Percentiles rank a stretch among this genome's conserved stretches.
phyloP scores from a whole-genome alignment of 2,329 filamentous ascomycete species.

The Blastomyces emzantsi region DNA sequence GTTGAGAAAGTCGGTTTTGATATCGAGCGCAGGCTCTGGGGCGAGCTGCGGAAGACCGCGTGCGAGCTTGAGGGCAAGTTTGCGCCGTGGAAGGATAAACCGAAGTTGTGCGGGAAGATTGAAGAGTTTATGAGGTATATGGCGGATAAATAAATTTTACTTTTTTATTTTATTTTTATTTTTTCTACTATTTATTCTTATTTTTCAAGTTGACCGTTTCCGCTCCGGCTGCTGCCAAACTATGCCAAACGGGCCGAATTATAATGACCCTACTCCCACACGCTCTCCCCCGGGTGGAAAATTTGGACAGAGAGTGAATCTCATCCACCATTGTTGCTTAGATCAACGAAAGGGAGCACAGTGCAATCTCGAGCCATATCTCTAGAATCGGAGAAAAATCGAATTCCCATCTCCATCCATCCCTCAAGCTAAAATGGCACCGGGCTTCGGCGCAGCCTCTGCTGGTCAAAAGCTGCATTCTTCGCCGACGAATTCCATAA shows the following conservation, averaged over 20 bases:
- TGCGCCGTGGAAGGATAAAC: constrained; percentile 15
- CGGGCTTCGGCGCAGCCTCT: not conserved
- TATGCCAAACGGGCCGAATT: not conserved
- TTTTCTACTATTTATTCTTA: not conserved
- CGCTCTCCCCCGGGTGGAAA: not conserved
- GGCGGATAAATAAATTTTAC: constrained; percentile 4
- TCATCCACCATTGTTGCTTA: not conserved
- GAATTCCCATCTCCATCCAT: not conserved
- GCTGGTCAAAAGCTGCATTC: not conserved
- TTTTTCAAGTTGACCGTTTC: not conserved
- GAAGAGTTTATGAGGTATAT: constrained; percentile 16
- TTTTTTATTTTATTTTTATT: not conserved
- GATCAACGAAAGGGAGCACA: not conserved
- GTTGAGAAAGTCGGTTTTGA: constrained; percentile 33
- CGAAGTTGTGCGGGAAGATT: constrained; percentile 15
- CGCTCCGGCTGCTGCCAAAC: not conserved
- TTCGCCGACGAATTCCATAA: not conserved
- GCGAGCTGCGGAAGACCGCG: constrained; percentile 34
- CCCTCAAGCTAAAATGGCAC: not conserved
- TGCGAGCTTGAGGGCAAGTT: constrained; percentile 27
- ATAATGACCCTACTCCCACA: not conserved
- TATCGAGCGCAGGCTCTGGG: constrained; percentile 33
- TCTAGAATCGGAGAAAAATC: not conserved
- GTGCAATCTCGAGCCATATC: not conserved
- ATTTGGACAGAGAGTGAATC: not conserved